Percentiles rank a stretch among this genome's conserved stretches.
Evolutionary conservation across 1,139 yeast species (phyloP).

Genomic region (Hansenula sp.): DNA sequence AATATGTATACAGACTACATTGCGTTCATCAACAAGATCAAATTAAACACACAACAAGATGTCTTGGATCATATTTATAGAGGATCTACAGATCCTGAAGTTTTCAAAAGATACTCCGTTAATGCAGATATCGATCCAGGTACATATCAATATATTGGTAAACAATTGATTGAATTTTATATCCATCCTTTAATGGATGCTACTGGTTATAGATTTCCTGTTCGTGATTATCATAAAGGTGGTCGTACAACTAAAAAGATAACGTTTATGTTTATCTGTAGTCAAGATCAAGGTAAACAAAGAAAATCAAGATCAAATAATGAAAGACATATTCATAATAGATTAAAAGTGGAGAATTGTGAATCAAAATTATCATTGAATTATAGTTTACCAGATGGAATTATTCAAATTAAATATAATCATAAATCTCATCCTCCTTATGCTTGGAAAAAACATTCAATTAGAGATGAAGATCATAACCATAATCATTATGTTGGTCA

Average conservation of each 20-base stretch:
- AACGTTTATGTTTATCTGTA: conserved; percentile 37
- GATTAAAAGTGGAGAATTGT: conserved; percentile 34
- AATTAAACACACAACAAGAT: conserved; percentile 27
- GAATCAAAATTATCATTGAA: conserved; percentile 32
- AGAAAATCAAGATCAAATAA: conserved; percentile 34
- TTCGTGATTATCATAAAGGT: conserved; percentile 38
- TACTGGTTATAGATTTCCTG: conserved; percentile 37
- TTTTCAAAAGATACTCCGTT: conserved; percentile 28
- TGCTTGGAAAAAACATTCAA: conserved; percentile 16
- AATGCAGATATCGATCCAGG: conserved; percentile 24
- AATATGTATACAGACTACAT: conserved; percentile 26
- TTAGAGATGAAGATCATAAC: conserved; percentile 3
- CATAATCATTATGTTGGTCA: neutral
- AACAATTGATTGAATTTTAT: conserved; percentile 28
- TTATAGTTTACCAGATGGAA: conserved; percentile 32
- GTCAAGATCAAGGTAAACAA: conserved; percentile 36
- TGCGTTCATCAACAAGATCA: conserved; percentile 27
- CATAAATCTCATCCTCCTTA: conserved; percentile 35
- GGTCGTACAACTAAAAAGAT: conserved; percentile 34
- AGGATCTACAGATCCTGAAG: conserved; percentile 23
- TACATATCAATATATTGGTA: conserved; percentile 29
- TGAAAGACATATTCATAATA: conserved; percentile 31
- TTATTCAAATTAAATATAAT: conserved; percentile 28
- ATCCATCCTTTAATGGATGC: conserved; percentile 33
- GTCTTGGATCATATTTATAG: conserved; percentile 29